phyloP scores from a whole-genome alignment of 1,284 basidiomycete genomes.

The Sanghuangporus sanghuang region DNA sequence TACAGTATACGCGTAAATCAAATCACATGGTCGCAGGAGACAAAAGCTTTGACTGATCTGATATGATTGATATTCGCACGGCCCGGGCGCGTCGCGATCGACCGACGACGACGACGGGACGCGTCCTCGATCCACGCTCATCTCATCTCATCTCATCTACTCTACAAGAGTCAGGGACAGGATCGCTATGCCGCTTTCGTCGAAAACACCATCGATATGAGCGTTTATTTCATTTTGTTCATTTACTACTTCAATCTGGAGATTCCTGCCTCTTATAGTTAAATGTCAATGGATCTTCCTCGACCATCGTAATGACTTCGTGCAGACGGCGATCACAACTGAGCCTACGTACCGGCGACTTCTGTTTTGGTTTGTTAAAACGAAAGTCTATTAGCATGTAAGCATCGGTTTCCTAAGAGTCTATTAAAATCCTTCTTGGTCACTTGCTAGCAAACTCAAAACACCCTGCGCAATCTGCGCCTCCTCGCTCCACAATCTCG shows the following conservation, averaged over 20 bases:
- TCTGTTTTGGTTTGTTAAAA: neutral
- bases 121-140: neutral
- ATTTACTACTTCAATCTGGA: neutral
- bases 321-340: neutral
- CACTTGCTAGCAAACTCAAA: conserved; percentile 21
- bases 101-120: neutral
- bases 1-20: too few relatives aligned
- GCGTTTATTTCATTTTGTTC: neutral
- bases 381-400: conserved; percentile 4
- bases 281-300: neutral
- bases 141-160: too few relatives aligned
- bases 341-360: neutral
- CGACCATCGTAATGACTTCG: neutral
- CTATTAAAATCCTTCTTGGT: neutral
- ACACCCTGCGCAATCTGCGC: conserved; percentile 46
- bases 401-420: neutral
- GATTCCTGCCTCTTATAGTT: neutral
- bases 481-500: conserved; percentile 45
- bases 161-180: too few relatives aligned
- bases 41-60: neutral
- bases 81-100: neutral
- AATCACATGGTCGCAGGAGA: neutral
- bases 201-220: neutral
- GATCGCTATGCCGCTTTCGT: too few relatives aligned
- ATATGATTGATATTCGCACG: neutral